Evolutionary conservation across 164 flowering plant species (phyloP), one percentile per base, ranked within the genome.

Genomic region (Tinospora cordifolia): DNA sequence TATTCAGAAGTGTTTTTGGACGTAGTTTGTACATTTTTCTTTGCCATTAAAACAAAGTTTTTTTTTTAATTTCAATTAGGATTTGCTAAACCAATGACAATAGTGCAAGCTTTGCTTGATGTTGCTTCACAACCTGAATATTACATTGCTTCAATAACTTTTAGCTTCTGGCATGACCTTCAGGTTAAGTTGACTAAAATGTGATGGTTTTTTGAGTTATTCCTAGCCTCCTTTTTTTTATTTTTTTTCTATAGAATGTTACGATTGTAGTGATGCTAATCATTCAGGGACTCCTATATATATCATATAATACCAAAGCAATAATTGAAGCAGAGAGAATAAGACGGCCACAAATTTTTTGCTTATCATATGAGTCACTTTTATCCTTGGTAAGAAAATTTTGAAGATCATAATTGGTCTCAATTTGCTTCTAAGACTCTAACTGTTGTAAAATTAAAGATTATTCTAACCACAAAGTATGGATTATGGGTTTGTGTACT

Each of bases 71-170:
- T 57, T 30, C 66, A 27, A 79, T 63, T 83, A 94, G 99, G 99
- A 78, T 86, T 98, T 46, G 75, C 77, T 49, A 79, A 81, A 63
- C 87, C 98, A 65, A 90, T 95, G 98, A 6, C 86, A 82, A 88
- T 95, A 67, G 93, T 90, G 25, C 87, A 86, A 80, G 97, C 97
- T 34, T 71, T 95, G 72, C 75, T 95, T 65, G 99, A 92, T 74
- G 97, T 91, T 79, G 86, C 97, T 71, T 84, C 98, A 47, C 97
- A 91, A 77, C 91, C 96, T 54, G 98, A 95, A 71, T 91, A 85
- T 80, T 85, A 91, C 79, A 95, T 95, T 77, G 97, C 98, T 73
- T 95, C 96, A 44, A 95, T 95, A 98, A 89, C 97, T 27, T 95
- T 91, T 69, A 92, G 89, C 78, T 95, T 95, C 80, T 95, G 99